A percentile compares a stretch with the other conserved stretches of the same genome.
Conservation (phyloP, 257 asterid species). For the Solanum etuberosum region DNA sequence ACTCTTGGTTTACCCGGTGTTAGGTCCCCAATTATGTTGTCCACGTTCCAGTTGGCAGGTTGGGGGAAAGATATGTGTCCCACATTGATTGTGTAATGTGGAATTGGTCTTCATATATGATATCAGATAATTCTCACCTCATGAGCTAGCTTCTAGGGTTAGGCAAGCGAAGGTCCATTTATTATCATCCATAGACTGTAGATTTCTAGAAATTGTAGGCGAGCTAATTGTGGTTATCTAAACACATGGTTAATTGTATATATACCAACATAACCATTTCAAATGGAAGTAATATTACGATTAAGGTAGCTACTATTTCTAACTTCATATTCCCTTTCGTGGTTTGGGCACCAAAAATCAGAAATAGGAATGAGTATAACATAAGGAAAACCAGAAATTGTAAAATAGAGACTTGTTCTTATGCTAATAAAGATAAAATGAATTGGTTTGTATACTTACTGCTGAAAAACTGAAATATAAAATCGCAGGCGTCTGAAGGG, state of each 20-base stretch:
- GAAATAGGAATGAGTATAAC: background rate
- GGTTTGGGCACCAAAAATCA: background rate
- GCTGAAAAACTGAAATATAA: conserved; percentile 59
- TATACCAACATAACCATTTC: background rate
- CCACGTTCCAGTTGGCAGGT: too few relatives aligned
- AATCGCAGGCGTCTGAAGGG: conserved; percentile 65
- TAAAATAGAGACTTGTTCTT: background rate
- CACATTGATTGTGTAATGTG: too few relatives aligned
- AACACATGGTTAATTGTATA: background rate
- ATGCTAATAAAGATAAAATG: background rate
- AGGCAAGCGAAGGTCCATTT: background rate
- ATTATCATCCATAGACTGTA: background rate
- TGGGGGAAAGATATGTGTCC: too few relatives aligned
- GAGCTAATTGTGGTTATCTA: background rate
- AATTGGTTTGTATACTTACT: conserved; percentile 36
- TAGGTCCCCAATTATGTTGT: too few relatives aligned
- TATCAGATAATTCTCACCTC: background rate
- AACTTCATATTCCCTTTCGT: background rate
- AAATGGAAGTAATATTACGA: background rate
- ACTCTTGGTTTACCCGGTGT: too few relatives aligned
- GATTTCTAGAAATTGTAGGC: background rate
- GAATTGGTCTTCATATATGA: too few relatives aligned
- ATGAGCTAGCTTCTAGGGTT: background rate
- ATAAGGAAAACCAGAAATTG: background rate
- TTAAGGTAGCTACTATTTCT: background rate